Conservation (phyloP, 768 basidiomycete species). For the Xanthoconium stramineum region DNA sequence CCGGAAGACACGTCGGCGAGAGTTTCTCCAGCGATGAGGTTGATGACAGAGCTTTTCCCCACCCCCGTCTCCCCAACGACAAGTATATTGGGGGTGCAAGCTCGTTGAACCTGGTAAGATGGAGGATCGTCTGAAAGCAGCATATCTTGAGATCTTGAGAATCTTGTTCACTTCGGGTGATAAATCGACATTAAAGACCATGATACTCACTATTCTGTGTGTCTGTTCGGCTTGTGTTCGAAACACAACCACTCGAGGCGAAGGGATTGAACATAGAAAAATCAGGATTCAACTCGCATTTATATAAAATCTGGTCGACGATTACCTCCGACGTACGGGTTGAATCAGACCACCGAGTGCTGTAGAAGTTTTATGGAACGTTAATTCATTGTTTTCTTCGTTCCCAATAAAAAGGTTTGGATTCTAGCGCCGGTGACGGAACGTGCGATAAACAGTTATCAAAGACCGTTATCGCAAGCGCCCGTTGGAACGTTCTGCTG, state of each 20-base stretch:
- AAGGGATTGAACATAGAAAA: background rate
- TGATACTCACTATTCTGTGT: conserved; percentile 9
- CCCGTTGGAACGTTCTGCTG: background rate
- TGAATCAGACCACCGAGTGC: background rate
- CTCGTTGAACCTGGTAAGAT: conserved; percentile 11
- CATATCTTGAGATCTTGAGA: conserved; percentile 3
- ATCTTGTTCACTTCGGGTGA: background rate
- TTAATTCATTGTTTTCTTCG: background rate
- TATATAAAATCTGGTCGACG: conserved; percentile 3
- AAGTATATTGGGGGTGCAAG: conserved; percentile 31
- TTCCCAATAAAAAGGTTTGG: background rate
- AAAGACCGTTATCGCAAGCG: background rate
- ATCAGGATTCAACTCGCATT: background rate
- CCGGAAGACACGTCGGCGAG: conserved; percentile 28
- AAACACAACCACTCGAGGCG: background rate
- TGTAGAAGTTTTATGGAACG: conserved; percentile 3
- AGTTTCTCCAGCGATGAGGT: conserved; percentile 32
- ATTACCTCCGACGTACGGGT: background rate
- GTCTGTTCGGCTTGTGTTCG: background rate
- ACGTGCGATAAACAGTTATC: background rate
- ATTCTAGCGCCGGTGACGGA: conserved; percentile 7
- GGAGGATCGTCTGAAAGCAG: background rate
- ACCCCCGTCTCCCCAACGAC: conserved; percentile 32
- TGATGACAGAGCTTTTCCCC: conserved; percentile 41
- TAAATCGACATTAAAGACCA: background rate